Conservation (phyloP, 192 early-diverging fungal species). For the Rhizophagus clarus region DNA sequence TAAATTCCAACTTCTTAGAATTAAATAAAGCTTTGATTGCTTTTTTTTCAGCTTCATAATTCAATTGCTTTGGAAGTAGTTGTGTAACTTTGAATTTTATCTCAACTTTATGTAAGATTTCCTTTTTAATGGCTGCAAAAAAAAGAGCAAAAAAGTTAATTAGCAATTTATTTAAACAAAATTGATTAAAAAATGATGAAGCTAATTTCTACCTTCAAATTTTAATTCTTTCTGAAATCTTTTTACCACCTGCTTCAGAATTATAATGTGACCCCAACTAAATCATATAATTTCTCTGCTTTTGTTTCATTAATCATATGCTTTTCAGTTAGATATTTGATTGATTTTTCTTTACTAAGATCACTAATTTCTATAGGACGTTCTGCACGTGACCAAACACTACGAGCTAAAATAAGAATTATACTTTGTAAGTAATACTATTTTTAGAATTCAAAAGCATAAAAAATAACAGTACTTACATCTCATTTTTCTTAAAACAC, state of each 20-base stretch:
- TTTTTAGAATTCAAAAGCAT: no score
- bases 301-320: no score
- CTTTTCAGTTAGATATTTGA: no score
- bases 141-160: neutral
- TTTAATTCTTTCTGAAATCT: no score
- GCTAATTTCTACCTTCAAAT: neutral
- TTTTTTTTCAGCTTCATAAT: constrained; percentile 8
- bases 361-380: no score
- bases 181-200: neutral
- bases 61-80: neutral
- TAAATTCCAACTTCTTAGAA: neutral
- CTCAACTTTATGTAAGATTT: neutral
- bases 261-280: constrained; percentile 3
- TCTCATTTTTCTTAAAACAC: neutral
- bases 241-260: no score
- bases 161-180: neutral
- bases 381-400: no score
- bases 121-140: neutral
- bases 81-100: neutral
- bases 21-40: no score
- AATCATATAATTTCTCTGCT: constrained; percentile 7
- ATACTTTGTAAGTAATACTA: no score
- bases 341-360: no score
- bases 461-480: no score
- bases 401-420: no score